These are phyloP conservation scores for Mallotus nudiflorus DNA, from an alignment of 345 rosid genomes.

Conservation along the genomic window DNA sequence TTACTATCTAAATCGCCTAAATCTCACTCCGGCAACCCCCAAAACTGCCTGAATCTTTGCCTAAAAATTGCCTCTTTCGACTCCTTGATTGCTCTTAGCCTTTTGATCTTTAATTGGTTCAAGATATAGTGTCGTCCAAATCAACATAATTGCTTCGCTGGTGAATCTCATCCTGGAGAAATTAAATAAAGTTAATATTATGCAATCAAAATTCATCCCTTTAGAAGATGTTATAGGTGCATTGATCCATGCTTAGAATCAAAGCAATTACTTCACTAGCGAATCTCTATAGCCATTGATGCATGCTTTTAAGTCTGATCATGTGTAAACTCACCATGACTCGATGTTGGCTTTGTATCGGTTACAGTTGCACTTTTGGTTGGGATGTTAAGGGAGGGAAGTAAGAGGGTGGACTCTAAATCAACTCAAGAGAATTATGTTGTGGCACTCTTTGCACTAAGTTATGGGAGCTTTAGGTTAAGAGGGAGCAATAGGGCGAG, in stretches of 20 bases:
- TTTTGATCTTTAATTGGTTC: slow-evolving; percentile 22
- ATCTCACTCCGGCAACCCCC: no score
- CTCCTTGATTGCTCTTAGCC: slow-evolving; percentile 16
- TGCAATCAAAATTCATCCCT: slow-evolving; percentile 32
- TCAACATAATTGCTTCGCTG: slow-evolving; percentile 28
- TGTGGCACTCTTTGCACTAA: slow-evolving; percentile 28
- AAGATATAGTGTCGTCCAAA: slow-evolving; percentile 20
- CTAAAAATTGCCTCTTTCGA: slow-evolving; percentile 14
- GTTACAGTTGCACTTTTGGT: slow-evolving; percentile 29
- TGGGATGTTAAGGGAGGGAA: slow-evolving; percentile 24
- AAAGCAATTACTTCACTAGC: no score
- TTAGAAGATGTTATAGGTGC: slow-evolving; percentile 34
- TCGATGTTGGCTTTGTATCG: slow-evolving; percentile 34
- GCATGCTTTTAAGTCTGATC: slow-evolving; percentile 30
- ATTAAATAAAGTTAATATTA: slow-evolving; percentile 28
- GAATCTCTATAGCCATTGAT: slow-evolving; percentile 34
- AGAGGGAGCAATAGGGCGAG: slow-evolving; percentile 26
- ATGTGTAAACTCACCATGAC: slow-evolving; percentile 28
- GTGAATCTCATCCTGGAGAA: slow-evolving; percentile 34
- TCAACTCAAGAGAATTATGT: slow-evolving; percentile 27
- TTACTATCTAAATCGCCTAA: no score
- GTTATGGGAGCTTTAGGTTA: slow-evolving; percentile 38
- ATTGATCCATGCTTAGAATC: no score
- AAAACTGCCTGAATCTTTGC: no score
- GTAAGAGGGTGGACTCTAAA: slow-evolving; percentile 1